Percentiles rank a stretch among this genome's conserved stretches.
These are phyloP conservation scores for Talaromyces amestolkiae DNA, from an alignment of 2,329 filamentous ascomycete species.

Conservation along the genomic window DNA sequence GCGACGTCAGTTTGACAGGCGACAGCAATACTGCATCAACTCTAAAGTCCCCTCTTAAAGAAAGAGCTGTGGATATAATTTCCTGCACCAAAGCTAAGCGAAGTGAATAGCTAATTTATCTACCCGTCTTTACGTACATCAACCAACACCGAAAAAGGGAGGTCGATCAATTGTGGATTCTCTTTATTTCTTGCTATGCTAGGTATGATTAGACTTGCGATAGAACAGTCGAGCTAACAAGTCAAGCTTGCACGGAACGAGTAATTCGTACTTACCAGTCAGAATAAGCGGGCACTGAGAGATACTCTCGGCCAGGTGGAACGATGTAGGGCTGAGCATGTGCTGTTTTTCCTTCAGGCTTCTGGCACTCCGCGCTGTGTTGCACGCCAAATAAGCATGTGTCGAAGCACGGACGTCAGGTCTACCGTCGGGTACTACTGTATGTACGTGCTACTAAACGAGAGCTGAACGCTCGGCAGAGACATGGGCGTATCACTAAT, in stretches of 20 bases:
- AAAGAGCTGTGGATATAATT: neutral
- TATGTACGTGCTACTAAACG: neutral
- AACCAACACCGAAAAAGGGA: neutral
- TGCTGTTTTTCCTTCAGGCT: neutral
- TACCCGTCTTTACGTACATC: constrained; percentile 3
- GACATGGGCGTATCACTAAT: neutral
- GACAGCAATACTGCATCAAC: neutral
- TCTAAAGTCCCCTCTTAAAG: neutral
- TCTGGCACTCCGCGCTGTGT: neutral
- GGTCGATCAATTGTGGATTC: neutral
- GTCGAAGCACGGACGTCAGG: neutral
- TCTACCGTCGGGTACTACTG: neutral
- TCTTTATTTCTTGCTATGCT: neutral
- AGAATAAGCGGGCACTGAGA: neutral
- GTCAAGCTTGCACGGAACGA: neutral
- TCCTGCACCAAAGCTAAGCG: too few species aligned
- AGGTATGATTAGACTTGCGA: neutral
- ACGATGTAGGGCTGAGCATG: neutral
- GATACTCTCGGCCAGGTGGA: neutral
- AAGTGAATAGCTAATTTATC: neutral
- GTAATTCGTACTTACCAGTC: neutral
- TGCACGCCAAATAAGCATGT: neutral
- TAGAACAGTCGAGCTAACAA: neutral
- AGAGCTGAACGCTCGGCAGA: neutral
- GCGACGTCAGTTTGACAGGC: neutral